phyloP scores from a whole-genome alignment of 768 basidiomycete species.

The Mycena crocata region DNA sequence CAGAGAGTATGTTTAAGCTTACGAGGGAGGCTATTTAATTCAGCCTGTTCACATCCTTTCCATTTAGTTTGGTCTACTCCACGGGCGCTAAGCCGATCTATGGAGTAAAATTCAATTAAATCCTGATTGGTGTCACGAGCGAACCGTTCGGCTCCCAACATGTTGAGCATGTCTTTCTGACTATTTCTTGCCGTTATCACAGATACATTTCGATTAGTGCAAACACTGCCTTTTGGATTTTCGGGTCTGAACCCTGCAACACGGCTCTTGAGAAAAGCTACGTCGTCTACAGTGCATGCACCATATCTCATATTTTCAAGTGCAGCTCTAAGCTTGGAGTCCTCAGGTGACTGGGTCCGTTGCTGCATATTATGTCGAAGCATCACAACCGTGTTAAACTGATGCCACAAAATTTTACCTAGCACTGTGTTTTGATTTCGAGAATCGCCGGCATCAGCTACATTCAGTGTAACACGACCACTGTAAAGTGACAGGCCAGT shows the following conservation, averaged over 20 bases:
- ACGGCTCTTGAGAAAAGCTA: background rate
- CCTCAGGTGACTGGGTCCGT: conserved; percentile 19
- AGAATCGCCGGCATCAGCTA: background rate
- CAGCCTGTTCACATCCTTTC: background rate
- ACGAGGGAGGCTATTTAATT: too few species aligned
- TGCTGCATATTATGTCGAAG: conserved; percentile 48
- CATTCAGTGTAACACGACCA: conserved; percentile 2
- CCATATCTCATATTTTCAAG: too few species aligned
- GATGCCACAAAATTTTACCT: conserved; percentile 45
- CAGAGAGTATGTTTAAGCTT: too few species aligned
- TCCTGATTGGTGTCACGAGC: background rate
- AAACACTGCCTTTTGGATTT: background rate
- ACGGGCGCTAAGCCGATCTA: background rate
- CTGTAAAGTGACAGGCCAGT: conserved; percentile 36
- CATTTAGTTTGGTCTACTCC: background rate
- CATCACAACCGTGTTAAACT: conserved; percentile 39
- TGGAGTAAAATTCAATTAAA: background rate
- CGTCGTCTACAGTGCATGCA: too few species aligned
- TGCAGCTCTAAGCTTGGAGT: conserved; percentile 28
- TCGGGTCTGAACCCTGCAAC: background rate
- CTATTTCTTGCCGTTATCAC: background rate
- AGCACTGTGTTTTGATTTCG: conserved; percentile 32
- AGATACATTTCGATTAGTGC: background rate
- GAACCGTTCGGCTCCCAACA: background rate
- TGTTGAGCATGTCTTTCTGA: background rate